Percentiles rank a stretch among this genome's conserved stretches.
Evolutionary conservation across 1,284 basidiomycete genomes (phyloP).

Genomic region (Cutaneotrichosporon cavernicola): DNA sequence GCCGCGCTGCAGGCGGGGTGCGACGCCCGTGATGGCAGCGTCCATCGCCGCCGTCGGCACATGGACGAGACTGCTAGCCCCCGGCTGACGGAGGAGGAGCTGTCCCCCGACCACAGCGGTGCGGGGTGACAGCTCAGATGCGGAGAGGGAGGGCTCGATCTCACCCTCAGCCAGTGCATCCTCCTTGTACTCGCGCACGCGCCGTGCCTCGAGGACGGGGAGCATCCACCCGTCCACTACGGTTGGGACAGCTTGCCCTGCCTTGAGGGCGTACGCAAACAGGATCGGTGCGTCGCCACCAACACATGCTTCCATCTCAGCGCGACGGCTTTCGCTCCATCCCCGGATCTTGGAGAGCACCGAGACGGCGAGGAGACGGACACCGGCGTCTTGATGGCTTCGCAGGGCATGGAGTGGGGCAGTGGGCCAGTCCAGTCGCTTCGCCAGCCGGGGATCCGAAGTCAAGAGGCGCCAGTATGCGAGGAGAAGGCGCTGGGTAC

Average conservation of each 20-base stretch:
- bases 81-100: constrained; percentile 41
- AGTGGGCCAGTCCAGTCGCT: constrained; percentile 65
- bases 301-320: constrained; percentile 62
- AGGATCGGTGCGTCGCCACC: constrained; percentile 59
- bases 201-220: constrained; percentile 64
- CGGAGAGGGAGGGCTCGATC: constrained; percentile 9
- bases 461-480: constrained; percentile 75
- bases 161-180: constrained; percentile 7
- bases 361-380: constrained; percentile 69
- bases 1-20: constrained; percentile 65
- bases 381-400: constrained; percentile 60
- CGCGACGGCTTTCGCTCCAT: constrained; percentile 72
- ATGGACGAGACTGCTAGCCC: constrained; percentile 60
- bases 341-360: constrained; percentile 71
- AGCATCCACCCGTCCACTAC: constrained; percentile 74
- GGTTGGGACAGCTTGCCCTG: constrained; percentile 39
- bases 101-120: constrained; percentile 27
- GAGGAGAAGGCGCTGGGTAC: constrained; percentile 68
- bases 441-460: constrained; percentile 67
- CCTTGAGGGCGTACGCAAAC: constrained; percentile 27
- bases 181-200: constrained; percentile 53
- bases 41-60: constrained; percentile 68
- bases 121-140: constrained; percentile 60
- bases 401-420: constrained; percentile 55
- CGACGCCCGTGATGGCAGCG: constrained; percentile 63